A percentile compares a stretch with the other conserved stretches of the same genome.
Conservation (phyloP, 140 eudicot genomes). For the Bidens hawaiensis region DNA sequence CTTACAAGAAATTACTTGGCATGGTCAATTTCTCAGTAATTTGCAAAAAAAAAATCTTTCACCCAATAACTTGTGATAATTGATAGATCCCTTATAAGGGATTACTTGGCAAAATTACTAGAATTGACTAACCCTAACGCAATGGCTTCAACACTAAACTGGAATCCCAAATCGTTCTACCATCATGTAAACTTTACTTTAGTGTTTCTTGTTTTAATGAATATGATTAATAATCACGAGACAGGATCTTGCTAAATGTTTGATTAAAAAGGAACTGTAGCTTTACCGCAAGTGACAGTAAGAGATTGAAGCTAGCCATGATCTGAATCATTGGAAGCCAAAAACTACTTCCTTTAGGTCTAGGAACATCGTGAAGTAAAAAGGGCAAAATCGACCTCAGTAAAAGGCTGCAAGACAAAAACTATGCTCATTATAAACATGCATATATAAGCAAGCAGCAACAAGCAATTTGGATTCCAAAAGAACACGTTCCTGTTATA, state of each 20-base stretch:
- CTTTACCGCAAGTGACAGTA: conserved; percentile 67
- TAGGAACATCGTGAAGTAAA: conserved; percentile 57
- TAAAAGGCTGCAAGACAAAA: conserved; percentile 59
- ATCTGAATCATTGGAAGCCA: conserved; percentile 81
- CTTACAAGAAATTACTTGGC: not conserved
- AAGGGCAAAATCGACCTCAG: conserved; percentile 56
- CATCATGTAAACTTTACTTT: not conserved
- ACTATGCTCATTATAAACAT: conserved; percentile 5
- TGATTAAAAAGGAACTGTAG: not conserved
- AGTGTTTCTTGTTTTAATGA: not conserved
- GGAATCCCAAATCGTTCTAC: not conserved
- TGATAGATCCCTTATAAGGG: not conserved
- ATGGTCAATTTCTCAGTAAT: too few species aligned
- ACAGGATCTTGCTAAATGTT: not conserved
- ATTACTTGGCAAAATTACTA: not conserved
- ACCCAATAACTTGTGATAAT: not conserved
- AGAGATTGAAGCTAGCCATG: conserved; percentile 77
- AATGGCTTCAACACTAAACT: not conserved
- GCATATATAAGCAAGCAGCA: conserved; percentile 3
- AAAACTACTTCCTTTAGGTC: conserved; percentile 77
- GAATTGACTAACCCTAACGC: not conserved
- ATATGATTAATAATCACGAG: not conserved
- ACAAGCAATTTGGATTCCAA: not conserved
- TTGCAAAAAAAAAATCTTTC: not conserved
- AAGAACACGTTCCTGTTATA: not conserved